Conservation (phyloP, 2,329 filamentous ascomycete species). For the Claviceps arundinis region DNA sequence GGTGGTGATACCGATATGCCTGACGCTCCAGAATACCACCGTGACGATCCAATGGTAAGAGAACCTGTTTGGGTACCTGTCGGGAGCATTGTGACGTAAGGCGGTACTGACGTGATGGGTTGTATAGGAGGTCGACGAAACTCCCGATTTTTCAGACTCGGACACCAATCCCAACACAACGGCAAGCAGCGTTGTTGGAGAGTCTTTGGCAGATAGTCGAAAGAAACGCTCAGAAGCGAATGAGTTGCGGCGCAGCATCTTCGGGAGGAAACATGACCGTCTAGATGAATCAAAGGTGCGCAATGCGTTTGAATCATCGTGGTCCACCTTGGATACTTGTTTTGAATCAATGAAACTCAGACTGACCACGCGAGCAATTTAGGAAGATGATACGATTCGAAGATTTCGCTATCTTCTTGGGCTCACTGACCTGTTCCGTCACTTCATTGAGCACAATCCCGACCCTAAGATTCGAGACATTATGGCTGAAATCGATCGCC, state of each 20-base stretch:
- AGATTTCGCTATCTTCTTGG: conserved; percentile 91
- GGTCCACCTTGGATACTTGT: neutral
- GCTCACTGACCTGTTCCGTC: conserved; percentile 89
- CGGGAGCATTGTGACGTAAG: neutral
- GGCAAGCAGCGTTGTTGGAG: conserved; percentile 76
- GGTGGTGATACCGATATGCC: conserved; percentile 48
- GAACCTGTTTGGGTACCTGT: neutral
- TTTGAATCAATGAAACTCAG: neutral
- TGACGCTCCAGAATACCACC: conserved; percentile 38
- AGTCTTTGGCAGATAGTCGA: conserved; percentile 59
- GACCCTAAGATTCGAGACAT: conserved; percentile 91
- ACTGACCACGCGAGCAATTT: conserved; percentile 2
- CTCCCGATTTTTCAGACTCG: conserved; percentile 52
- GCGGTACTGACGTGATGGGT: neutral
- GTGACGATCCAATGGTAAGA: conserved; percentile 38
- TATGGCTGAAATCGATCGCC: conserved; percentile 86
- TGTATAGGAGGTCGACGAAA: conserved; percentile 48
- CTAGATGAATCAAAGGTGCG: conserved; percentile 82
- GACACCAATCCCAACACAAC: conserved; percentile 56
- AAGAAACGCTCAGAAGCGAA: conserved; percentile 79
- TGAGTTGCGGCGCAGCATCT: conserved; percentile 79
- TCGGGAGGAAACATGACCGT: conserved; percentile 88
- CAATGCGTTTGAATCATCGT: conserved; percentile 3
- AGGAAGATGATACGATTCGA: conserved; percentile 92
- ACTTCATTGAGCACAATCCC: conserved; percentile 96